Evolutionary conservation across 345 rosid genomes (phyloP).

Genomic region (Populus simonii): DNA sequence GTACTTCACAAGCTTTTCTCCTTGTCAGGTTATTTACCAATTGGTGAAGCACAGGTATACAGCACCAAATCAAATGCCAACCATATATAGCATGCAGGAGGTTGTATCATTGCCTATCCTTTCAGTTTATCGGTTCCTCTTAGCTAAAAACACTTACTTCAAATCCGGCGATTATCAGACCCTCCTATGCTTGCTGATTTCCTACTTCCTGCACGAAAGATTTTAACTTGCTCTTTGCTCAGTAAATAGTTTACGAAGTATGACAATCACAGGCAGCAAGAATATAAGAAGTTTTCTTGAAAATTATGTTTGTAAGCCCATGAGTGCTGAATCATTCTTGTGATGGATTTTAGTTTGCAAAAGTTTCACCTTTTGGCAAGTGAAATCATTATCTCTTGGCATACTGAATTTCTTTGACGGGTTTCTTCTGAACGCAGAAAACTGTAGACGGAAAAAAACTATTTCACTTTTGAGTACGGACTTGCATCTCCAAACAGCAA

Average conservation of each 20-base stretch:
- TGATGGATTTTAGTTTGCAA: background rate
- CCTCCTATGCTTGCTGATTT: background rate
- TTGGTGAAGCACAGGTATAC: background rate
- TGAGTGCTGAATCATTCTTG: background rate
- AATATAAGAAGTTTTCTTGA: background rate
- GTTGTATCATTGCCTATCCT: conserved; percentile 16
- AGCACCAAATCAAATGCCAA: conserved; percentile 46
- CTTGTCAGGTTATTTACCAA: conserved; percentile 30
- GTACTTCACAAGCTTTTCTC: conserved; percentile 2
- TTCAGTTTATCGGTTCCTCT: background rate
- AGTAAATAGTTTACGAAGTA: background rate
- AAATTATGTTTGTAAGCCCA: background rate
- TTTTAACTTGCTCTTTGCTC: background rate
- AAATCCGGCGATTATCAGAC: background rate
- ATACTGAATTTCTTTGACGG: background rate
- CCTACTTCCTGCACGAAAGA: background rate
- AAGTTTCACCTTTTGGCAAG: background rate
- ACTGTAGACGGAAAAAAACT: conserved; percentile 59
- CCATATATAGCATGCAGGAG: conserved; percentile 65
- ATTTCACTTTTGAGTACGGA: conserved; percentile 72
- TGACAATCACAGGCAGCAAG: background rate
- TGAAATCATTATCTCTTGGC: background rate
- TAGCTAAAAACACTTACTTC: background rate
- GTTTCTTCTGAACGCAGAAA: conserved; percentile 43
- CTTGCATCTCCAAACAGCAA: conserved; percentile 71